Evolutionary conservation across 2,329 filamentous ascomycete species (phyloP), one percentile per base, ranked within the genome.

Genomic region (Bipolaris victoriae): DNA sequence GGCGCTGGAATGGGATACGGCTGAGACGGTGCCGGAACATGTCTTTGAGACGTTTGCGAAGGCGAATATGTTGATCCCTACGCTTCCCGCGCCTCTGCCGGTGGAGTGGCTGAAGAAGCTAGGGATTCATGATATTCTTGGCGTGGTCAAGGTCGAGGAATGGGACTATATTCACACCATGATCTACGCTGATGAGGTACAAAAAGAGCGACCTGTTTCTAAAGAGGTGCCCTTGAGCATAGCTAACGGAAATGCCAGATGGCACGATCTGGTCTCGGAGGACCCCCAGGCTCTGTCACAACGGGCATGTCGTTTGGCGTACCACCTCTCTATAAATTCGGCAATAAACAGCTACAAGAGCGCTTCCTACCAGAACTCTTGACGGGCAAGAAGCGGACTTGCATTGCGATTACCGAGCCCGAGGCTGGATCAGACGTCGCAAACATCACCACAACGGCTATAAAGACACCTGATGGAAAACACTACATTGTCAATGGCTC

Each of bases 391-490:
- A 90, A 87, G 76, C 80, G 89, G 40, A 81, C 82, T 13, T 92
- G 90, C 68, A 91, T 93, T 63, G 90, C 90, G 9, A 91, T 93
- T 66, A 93, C 90, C 0, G 90, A 93, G 71, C 90, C 90, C 0
- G 86, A 86, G 50, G 89, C 89, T 0, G 90, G 90, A 0, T 87
- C 84, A 50, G 90, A 92, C 70, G 90, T 92, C 1, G 88, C 88
- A 6, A 89, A 88, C 66, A 89, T 92, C 62, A 82, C 82, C 3
- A 91, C 89, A 0, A 89, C 86, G 0, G 90, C 89, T 1, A 79
- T 75, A 3, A 88, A 86, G 72, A 84, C 81, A 6, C 69, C 79
- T 0, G 86, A 89, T 67, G 88, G 89, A 10, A 87, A 86, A 70
- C 78, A 85, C 66, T 92, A 89, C 69, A 82, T 92, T 45, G 77